Conservation (phyloP, 2,329 filamentous ascomycete species). For the Purpureocillium takamizusanense region DNA sequence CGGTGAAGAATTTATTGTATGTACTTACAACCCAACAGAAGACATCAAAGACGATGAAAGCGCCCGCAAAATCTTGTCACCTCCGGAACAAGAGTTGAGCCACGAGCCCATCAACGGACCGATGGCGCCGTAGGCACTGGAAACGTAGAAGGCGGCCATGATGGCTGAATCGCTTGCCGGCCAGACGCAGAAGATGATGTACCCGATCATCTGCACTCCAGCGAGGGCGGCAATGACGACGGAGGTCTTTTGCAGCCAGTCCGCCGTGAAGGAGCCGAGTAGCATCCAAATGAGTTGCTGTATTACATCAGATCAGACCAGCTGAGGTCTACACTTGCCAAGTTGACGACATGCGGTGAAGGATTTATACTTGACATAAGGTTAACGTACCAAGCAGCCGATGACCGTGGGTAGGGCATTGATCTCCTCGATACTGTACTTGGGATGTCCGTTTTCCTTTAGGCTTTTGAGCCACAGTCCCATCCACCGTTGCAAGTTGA, state of each 20-base stretch:
- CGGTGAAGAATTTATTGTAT: background rate
- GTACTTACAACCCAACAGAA: constrained; percentile 7
- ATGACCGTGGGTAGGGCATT: constrained; percentile 3
- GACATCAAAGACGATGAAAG: constrained; percentile 6
- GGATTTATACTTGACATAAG: too few species aligned
- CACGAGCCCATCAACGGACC: constrained; percentile 5
- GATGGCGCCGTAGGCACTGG: constrained; percentile 3
- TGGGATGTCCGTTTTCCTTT: background rate
- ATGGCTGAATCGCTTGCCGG: background rate
- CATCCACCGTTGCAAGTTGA: constrained; percentile 6
- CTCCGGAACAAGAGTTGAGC: constrained; percentile 6
- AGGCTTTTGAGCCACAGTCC: constrained; percentile 4
- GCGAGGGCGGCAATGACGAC: constrained; percentile 2
- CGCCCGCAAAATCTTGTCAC: constrained; percentile 5
- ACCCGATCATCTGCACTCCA: constrained; percentile 2
- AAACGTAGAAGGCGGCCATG: constrained; percentile 6
- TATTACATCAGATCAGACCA: too few species aligned
- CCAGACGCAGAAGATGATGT: constrained; percentile 2
- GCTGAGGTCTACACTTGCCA: too few species aligned
- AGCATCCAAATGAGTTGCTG: constrained; percentile 6
- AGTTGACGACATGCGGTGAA: too few species aligned
- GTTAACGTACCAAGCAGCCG: background rate
- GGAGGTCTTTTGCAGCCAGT: constrained; percentile 5
- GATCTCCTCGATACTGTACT: background rate
- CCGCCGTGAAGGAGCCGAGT: constrained; percentile 3